Evolutionary conservation across 2,329 filamentous ascomycete species (phyloP), one percentile per base, ranked within the genome.

Genomic region (Thermothelomyces thermophilus): DNA sequence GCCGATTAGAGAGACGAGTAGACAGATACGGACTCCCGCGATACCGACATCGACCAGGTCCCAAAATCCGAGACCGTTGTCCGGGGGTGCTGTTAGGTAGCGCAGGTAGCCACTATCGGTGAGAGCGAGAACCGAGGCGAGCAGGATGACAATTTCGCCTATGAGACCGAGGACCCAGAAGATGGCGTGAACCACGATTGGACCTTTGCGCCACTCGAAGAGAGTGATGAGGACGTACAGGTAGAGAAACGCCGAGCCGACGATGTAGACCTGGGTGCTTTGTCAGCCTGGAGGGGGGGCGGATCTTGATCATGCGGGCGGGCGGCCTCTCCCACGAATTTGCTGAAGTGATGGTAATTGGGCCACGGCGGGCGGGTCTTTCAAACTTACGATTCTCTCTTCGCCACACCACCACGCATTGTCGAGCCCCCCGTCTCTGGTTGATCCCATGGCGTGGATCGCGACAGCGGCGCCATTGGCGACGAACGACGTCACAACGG

Each of bases 231-330:
- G 77, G 58, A 95, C 79, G 58, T 95, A 83, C 43, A 87, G 77
- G 71, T 94, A 93, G 56, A 93, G 82, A 73, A 95, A 95, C 58
- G 90, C 86, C 39, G 87, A 85, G 48, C 85, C 88, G 50, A 88
- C 79, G 56, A 94, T 74, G 67, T 94, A 95, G 63, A 95, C 84
- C 90, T 95, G 37, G 17, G n/a, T 22, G 5, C 33, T 22, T 44
- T 33, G 49, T 58, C 34, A 60, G 58, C 46, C 22, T 33, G 6
- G 2, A 20, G 16, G 14, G n/a, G n/a, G n/a, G n/a, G n/a, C n/a
- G n/a, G n/a, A n/a, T 7, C n/a, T 14, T 11, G 24, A 22, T 20
- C 8, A 37, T 19, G 28, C 26, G 14, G 19, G 36, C 8, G 31
- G 17, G 26, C 8, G 28, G 46, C 30, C 30, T 20, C 22, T 8